Percentiles rank a stretch among this genome's conserved stretches.
Evolutionary conservation across 2,329 filamentous ascomycete species (phyloP).

Genomic region (Beauveria caledonica): DNA sequence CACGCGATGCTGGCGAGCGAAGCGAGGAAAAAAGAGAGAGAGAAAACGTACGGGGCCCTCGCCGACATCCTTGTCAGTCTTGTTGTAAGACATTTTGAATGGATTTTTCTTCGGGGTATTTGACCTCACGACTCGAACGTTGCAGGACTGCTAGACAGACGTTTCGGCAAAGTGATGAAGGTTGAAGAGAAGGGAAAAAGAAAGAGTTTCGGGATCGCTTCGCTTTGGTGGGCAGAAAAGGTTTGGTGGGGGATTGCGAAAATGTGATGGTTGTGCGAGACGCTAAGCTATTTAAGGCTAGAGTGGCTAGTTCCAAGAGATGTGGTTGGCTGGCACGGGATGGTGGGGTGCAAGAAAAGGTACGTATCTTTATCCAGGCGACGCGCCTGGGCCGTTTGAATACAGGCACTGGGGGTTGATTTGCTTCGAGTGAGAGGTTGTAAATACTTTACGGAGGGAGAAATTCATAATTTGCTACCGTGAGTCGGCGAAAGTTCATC

Average conservation of each 20-base stretch:
- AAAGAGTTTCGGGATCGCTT: not conserved
- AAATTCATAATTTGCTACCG: no score
- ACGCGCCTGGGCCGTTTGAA: not conserved
- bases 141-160: constrained; percentile 22
- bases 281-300: not conserved
- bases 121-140: constrained; percentile 73
- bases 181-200: constrained; percentile 16
- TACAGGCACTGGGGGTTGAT: no score
- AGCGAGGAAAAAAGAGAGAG: constrained; percentile 19
- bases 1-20: not conserved
- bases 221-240: not conserved
- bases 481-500: no score
- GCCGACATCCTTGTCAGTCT: constrained; percentile 88
- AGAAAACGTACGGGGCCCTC: constrained; percentile 65
- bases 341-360: not conserved
- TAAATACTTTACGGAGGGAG: no score
- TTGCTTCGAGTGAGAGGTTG: no score
- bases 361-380: not conserved
- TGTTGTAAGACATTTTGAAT: constrained; percentile 83
- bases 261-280: constrained; percentile 9
- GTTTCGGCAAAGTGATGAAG: constrained; percentile 78
- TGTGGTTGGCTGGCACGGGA: not conserved
- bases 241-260: constrained; percentile 9
- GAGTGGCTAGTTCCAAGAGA: not conserved
- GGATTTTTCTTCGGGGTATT: constrained; percentile 19